Percentiles rank a stretch among this genome's conserved stretches.
These are phyloP conservation scores for Exserohilum rostratum DNA, from an alignment of 2,329 filamentous ascomycete species.

Conservation along the genomic window DNA sequence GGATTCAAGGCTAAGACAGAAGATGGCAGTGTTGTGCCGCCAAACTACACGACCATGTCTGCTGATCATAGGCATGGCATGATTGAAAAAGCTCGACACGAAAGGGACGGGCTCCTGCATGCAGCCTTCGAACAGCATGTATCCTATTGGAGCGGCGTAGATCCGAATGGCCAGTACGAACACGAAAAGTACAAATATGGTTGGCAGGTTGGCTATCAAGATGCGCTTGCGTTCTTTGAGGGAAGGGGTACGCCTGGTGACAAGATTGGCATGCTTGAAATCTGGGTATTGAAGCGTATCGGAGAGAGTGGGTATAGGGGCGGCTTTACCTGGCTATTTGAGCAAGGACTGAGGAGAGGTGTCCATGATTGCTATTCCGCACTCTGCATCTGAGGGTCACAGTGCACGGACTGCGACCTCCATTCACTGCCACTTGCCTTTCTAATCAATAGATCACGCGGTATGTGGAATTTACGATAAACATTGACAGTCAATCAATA, in stretches of 20 bases:
- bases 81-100: conserved; percentile 49
- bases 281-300: conserved; percentile 64
- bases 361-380: conserved; percentile 49
- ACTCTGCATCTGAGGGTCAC: conserved; percentile 22
- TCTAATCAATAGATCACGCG: neutral
- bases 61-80: conserved; percentile 31
- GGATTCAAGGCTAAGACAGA: conserved; percentile 62
- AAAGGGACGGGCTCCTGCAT: conserved; percentile 45
- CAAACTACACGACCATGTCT: conserved; percentile 31
- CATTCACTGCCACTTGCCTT: conserved; percentile 1
- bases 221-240: conserved; percentile 59
- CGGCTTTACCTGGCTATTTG: conserved; percentile 58
- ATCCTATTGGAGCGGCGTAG: conserved; percentile 57
- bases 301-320: conserved; percentile 58
- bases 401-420: neutral
- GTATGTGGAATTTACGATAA: neutral
- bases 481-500: neutral
- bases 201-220: conserved; percentile 62
- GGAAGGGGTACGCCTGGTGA: conserved; percentile 51
- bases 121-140: conserved; percentile 53
- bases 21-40: conserved; percentile 50
- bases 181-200: conserved; percentile 62
- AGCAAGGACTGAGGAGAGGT: conserved; percentile 57
- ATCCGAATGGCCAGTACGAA: conserved; percentile 55
- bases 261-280: conserved; percentile 62